Evolutionary conservation across 2,329 filamentous ascomycete species (phyloP).

Genomic region (Trichocomaceae sp.): DNA sequence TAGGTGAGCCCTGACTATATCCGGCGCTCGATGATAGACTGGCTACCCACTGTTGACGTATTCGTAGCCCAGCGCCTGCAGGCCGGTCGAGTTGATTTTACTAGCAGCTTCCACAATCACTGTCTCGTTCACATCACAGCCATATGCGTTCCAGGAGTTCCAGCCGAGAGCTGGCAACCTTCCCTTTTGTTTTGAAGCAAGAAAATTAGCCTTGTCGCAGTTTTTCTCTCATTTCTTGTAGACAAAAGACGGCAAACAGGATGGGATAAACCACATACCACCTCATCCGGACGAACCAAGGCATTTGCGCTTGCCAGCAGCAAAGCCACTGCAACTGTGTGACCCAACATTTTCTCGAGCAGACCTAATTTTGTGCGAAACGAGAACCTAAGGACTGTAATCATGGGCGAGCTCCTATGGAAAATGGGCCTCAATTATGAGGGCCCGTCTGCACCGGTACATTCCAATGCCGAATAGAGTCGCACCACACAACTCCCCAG

Average conservation of each 20-base stretch:
- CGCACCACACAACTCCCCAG: background rate
- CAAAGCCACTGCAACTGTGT: conserved; percentile 7
- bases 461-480: background rate
- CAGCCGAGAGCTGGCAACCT: conserved; percentile 36
- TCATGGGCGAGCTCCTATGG: background rate
- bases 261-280: conserved; percentile 18
- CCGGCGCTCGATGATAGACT: background rate
- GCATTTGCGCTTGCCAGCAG: conserved; percentile 19
- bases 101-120: conserved; percentile 43
- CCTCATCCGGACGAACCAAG: conserved; percentile 22
- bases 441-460: background rate
- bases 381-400: background rate
- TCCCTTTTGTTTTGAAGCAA: conserved; percentile 16
- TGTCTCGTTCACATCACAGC: conserved; percentile 42
- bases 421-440: background rate
- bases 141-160: conserved; percentile 44
- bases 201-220: background rate
- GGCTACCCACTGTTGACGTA: conserved; percentile 36
- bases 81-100: conserved; percentile 40
- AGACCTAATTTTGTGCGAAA: background rate
- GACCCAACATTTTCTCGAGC: background rate
- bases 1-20: background rate
- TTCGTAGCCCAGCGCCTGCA: conserved; percentile 46
- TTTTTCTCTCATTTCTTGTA: no score
- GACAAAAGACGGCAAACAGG: no score